Conservation (phyloP, 345 rosid genomes). For the Citrus mangshanensis region DNA sequence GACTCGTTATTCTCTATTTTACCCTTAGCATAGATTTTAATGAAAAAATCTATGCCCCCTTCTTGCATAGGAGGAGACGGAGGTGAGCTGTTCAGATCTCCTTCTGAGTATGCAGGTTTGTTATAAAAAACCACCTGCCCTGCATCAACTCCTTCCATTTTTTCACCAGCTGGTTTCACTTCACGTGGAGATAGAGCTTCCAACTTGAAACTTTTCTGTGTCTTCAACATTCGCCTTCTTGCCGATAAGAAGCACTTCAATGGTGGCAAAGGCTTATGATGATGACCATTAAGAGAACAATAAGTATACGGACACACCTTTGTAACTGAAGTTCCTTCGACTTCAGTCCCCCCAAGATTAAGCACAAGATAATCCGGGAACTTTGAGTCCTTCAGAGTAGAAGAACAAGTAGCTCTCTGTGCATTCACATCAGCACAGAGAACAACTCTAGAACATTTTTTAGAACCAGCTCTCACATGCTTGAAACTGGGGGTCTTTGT, state of each 20-base stretch:
- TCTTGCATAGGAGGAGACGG: slow-evolving; percentile 19
- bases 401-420: slow-evolving; percentile 85
- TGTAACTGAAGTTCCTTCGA: slow-evolving; percentile 68
- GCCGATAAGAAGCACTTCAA: slow-evolving; percentile 67
- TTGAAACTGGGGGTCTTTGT: slow-evolving; percentile 72
- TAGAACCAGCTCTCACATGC: slow-evolving; percentile 36
- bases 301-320: slow-evolving; percentile 82
- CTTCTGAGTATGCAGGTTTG: slow-evolving; percentile 6
- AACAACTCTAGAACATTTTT: slow-evolving; percentile 42
- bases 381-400: slow-evolving; percentile 80
- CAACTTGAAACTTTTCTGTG: slow-evolving; percentile 46
- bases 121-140: slow-evolving; percentile 7
- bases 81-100: neutral
- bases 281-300: slow-evolving; percentile 94
- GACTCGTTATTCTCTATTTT: slow-evolving; percentile 18
- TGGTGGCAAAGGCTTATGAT: slow-evolving; percentile 64
- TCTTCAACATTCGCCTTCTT: slow-evolving; percentile 57
- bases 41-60: slow-evolving; percentile 28
- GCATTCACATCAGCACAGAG: slow-evolving; percentile 39
- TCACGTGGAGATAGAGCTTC: slow-evolving; percentile 31
- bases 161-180: slow-evolving; percentile 14
- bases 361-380: slow-evolving; percentile 69
- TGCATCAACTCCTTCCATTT: slow-evolving; percentile 1
- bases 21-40: slow-evolving; percentile 43
- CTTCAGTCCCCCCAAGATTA: slow-evolving; percentile 58